phyloP scores from a whole-genome alignment of 805 yeast species.

The Kuraishia piskuri region DNA sequence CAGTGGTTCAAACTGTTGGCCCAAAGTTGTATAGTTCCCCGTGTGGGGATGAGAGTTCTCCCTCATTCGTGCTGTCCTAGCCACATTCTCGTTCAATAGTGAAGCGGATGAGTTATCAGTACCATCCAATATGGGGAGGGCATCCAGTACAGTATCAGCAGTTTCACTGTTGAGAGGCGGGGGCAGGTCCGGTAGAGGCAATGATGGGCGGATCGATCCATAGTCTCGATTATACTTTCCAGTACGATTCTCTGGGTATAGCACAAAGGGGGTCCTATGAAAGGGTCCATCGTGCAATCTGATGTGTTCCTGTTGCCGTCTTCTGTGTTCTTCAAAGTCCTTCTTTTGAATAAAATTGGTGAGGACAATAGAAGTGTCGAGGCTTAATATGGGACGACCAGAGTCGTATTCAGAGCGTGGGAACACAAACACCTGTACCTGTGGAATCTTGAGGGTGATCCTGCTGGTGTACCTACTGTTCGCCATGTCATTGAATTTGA shows the following conservation, averaged over 20 bases:
- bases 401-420: neutral
- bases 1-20: slow-evolving; percentile 15
- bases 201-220: slow-evolving; percentile 49
- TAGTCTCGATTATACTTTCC: slow-evolving; percentile 35
- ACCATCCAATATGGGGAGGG: slow-evolving; percentile 17
- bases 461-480: slow-evolving; percentile 55
- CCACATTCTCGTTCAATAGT: neutral
- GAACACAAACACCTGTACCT: slow-evolving; percentile 22
- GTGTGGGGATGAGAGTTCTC: neutral
- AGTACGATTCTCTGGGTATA: slow-evolving; percentile 37
- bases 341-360: slow-evolving; percentile 52
- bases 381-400: slow-evolving; percentile 9
- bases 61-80: neutral
- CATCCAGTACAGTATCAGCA: slow-evolving; percentile 30
- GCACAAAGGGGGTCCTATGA: slow-evolving; percentile 68
- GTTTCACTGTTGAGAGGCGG: slow-evolving; percentile 48
- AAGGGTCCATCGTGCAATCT: slow-evolving; percentile 72
- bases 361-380: slow-evolving; percentile 50
- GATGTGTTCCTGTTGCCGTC: slow-evolving; percentile 57
- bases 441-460: slow-evolving; percentile 40
- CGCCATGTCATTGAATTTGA: slow-evolving; percentile 61
- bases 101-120: slow-evolving; percentile 1
- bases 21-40: slow-evolving; percentile 2
- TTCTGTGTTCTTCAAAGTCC: slow-evolving; percentile 35
- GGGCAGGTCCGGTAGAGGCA: slow-evolving; percentile 56